Evolutionary conservation across 192 early-diverging fungal genomes (phyloP), one percentile per base, ranked within the genome.

Genomic region (Podila clonocystis): DNA sequence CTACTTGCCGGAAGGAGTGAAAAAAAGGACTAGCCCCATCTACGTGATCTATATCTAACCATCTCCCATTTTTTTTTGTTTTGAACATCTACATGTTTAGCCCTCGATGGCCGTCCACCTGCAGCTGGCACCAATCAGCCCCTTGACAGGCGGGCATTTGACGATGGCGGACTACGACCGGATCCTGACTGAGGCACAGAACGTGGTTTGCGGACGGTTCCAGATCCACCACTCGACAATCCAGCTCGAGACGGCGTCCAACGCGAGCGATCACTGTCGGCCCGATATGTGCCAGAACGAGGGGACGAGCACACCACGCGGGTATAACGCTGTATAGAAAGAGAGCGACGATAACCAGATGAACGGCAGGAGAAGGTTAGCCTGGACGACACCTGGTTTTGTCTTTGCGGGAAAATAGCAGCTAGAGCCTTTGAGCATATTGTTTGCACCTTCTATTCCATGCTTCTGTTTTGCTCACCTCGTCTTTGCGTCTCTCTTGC

Each of bases 211-310:
- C 60, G 86, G 83, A 26, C 68, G 69, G 13, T 89, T 83, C 72
- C 75, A 83, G 45, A 84, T 89, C 7, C 88, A 89, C 64, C 88
- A 89, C 61, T 83, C 88, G 12, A 89, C 88, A 1, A 70, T 89
- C 22, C 88, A 89, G 66, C 73, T 89, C 15, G 88, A 89, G 75
- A 72, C 78, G 9, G 60, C 83, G 3, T 67, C 61, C 1, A 86
- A 86, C 61, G 72, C 83, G 9, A 86, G 83, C 33, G 77, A 80
- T 33, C 87, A 88, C 50, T 88, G 87, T 52, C 82, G 80, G 52
- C 87, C 87, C 2, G 77, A 86, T 19, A 71, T 88, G 58, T 88
- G 87, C 33, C 72, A 67, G 34, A 80, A 73, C 50, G 77, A 73
- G 9, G 65, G 61, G 33, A 17, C 38, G 61, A 31, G 4, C 55